These are phyloP conservation scores for Aspergillus sp. DNA, from an alignment of 2,329 filamentous ascomycete species.

Conservation along the genomic window DNA sequence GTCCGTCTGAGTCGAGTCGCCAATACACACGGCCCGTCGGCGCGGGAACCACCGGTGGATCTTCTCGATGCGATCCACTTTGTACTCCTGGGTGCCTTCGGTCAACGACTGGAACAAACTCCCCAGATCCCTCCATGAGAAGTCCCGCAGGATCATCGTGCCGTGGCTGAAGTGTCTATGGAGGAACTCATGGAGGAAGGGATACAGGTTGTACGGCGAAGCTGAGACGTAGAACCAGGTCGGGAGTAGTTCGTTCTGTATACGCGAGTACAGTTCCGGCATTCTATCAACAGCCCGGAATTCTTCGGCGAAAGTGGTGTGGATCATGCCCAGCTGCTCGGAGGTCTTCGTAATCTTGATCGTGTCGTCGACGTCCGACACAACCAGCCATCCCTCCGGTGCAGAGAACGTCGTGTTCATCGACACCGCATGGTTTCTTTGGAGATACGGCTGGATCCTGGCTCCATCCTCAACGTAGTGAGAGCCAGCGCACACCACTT, in stretches of 20 bases:
- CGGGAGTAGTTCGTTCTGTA: slow-evolving; percentile 51
- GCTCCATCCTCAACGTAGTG: slow-evolving; percentile 40
- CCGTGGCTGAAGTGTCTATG: slow-evolving; percentile 62
- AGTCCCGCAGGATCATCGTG: slow-evolving; percentile 74
- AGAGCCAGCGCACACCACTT: slow-evolving; percentile 47
- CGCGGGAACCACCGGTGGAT: slow-evolving; percentile 70
- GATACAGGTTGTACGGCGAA: slow-evolving; percentile 89
- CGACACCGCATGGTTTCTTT: slow-evolving; percentile 34
- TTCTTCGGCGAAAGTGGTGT: slow-evolving; percentile 70
- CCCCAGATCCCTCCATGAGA: slow-evolving; percentile 73
- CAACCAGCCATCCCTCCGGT: slow-evolving; percentile 70
- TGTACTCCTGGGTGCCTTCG: slow-evolving; percentile 74
- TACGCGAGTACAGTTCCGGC: slow-evolving; percentile 68
- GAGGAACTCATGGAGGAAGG: slow-evolving; percentile 70
- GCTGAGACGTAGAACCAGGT: slow-evolving; percentile 91
- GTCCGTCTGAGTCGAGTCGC: slow-evolving; percentile 85
- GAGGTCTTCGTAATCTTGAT: slow-evolving; percentile 85
- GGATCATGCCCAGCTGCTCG: slow-evolving; percentile 69
- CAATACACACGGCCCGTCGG: slow-evolving; percentile 71
- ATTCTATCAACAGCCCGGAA: slow-evolving; percentile 66
- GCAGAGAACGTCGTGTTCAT: slow-evolving; percentile 67
- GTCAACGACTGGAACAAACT: slow-evolving; percentile 73
- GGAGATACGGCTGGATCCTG: slow-evolving; percentile 30
- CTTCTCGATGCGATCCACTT: slow-evolving; percentile 68
- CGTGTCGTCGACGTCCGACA: slow-evolving; percentile 90